Evolutionary conservation across 345 rosid genomes (phyloP).

Genomic region (Hypericum perforatum): DNA sequence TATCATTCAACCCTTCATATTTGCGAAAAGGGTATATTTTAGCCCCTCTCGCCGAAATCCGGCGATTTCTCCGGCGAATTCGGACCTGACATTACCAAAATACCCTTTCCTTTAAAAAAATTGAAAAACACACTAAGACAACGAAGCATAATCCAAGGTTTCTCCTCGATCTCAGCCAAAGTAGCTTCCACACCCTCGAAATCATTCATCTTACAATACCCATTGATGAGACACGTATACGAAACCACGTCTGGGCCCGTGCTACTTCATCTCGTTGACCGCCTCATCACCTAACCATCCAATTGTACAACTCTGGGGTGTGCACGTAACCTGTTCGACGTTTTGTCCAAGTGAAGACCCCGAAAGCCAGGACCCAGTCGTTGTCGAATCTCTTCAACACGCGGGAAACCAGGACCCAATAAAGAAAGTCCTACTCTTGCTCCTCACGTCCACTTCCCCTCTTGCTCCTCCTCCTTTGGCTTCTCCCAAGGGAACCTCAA

Average conservation of each 20-base stretch:
- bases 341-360: constrained; percentile 76
- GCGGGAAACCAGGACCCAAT: constrained; percentile 44
- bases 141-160: too few species aligned
- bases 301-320: constrained; percentile 32
- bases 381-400: constrained; percentile 51
- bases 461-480: constrained; percentile 18
- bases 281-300: constrained; percentile 60
- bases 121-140: too few species aligned
- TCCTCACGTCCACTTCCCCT: constrained; percentile 43
- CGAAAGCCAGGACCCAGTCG: constrained; percentile 49
- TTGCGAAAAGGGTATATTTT: too few species aligned
- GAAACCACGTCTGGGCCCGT: constrained; percentile 49
- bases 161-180: constrained; percentile 56
- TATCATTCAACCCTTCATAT: too few species aligned
- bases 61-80: too few species aligned
- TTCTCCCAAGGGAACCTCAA: constrained; percentile 88
- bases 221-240: constrained; percentile 59
- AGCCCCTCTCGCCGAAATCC: too few species aligned
- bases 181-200: constrained; percentile 47
- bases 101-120: too few species aligned
- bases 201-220: constrained; percentile 55
- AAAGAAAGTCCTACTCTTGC: constrained; percentile 48
- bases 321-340: constrained; percentile 50
- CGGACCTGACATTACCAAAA: too few species aligned
- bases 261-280: constrained; percentile 54